Conservation (phyloP, 2,329 filamentous ascomycete genomes). For the Fusarium austroafricanum region DNA sequence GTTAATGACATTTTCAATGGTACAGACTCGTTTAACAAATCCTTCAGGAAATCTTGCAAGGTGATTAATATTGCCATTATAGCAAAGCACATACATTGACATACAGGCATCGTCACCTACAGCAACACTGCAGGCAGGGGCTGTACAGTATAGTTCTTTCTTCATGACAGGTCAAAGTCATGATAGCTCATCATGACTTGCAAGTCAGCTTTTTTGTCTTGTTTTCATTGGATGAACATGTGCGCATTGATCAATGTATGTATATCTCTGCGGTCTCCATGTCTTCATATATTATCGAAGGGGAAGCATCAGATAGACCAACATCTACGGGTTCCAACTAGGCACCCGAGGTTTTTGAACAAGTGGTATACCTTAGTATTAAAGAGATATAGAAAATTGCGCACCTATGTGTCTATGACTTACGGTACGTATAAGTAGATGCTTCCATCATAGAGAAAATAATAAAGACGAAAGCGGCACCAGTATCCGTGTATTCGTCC, state of each 20-base stretch:
- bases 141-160: neutral
- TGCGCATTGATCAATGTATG: slow-evolving; percentile 13
- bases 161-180: neutral
- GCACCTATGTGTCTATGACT: neutral
- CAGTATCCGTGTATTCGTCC: neutral
- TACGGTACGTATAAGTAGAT: neutral
- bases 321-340: neutral
- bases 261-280: slow-evolving; percentile 6
- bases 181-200: neutral
- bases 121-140: neutral
- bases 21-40: neutral
- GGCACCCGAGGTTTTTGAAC: neutral
- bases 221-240: neutral
- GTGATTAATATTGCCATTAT: neutral
- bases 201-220: neutral
- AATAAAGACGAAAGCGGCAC: slow-evolving; percentile 37
- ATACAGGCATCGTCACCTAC: no score
- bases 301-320: neutral
- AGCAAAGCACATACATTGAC: no score
- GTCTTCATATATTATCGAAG: neutral
- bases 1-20: neutral
- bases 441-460: neutral
- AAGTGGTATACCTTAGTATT: no score
- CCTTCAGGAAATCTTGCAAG: neutral
- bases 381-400: no score